Percentiles rank a stretch among this genome's conserved stretches.
Conservation (phyloP, 2,329 filamentous ascomycete species). For the Colletotrichum magnum region DNA sequence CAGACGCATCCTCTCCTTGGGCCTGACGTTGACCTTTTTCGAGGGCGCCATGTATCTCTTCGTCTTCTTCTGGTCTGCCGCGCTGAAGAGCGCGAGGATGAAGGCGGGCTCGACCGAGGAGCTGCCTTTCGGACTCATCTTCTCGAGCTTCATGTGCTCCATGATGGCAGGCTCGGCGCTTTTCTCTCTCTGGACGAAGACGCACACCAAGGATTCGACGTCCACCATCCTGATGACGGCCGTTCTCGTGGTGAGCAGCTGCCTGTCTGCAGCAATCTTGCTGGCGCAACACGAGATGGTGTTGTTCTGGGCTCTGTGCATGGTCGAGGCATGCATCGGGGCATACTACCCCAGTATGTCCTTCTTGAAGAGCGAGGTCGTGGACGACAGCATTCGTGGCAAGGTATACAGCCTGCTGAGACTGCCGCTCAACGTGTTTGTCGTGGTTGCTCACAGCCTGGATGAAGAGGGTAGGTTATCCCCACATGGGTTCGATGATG, state of each 20-base stretch:
- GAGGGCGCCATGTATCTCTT: conserved; percentile 75
- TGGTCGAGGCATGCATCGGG: conserved; percentile 71
- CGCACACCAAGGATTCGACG: conserved; percentile 49
- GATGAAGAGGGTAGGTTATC: conserved; percentile 56
- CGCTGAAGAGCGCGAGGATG: conserved; percentile 60
- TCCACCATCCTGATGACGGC: conserved; percentile 52
- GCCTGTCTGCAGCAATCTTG: conserved; percentile 56
- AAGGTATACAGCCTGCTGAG: conserved; percentile 70
- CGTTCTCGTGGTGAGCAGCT: conserved; percentile 50
- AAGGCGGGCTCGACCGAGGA: conserved; percentile 46
- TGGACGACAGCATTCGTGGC: conserved; percentile 68
- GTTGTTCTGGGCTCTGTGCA: conserved; percentile 69
- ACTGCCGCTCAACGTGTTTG: conserved; percentile 69
- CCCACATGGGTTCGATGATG: too few species aligned
- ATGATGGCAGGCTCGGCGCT: conserved; percentile 69
- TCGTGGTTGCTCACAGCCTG: conserved; percentile 61
- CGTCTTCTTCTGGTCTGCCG: conserved; percentile 73
- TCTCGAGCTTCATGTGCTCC: conserved; percentile 69
- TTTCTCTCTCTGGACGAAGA: conserved; percentile 53
- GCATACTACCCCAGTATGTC: conserved; percentile 71
- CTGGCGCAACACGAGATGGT: conserved; percentile 57
- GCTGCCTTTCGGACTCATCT: conserved; percentile 64
- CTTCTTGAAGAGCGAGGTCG: conserved; percentile 65
- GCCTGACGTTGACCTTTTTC: conserved; percentile 68
- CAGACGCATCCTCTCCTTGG: conserved; percentile 64